phyloP scores from a whole-genome alignment of 106 monocot genomes.

The Dioscorea dumetorum region DNA sequence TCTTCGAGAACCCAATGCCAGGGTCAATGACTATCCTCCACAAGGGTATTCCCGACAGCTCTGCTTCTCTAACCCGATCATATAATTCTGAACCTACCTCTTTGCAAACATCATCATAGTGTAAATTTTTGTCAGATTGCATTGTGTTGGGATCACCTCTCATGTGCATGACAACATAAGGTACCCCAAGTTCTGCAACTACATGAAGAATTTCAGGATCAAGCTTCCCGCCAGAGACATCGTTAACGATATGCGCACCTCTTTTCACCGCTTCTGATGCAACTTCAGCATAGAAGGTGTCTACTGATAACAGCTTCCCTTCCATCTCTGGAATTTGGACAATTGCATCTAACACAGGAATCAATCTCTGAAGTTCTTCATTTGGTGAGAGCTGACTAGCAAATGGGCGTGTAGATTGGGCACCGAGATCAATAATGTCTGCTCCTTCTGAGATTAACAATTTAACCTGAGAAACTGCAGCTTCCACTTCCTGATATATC shows the following conservation, averaged over 20 bases:
- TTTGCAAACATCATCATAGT: constrained; percentile 65
- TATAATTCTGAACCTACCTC: constrained; percentile 64
- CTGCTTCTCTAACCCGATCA: constrained; percentile 49
- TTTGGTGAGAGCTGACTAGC: constrained; percentile 46
- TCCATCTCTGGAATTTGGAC: constrained; percentile 58
- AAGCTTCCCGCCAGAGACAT: constrained; percentile 80
- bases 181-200: constrained; percentile 54
- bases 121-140: constrained; percentile 55
- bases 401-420: constrained; percentile 81
- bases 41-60: constrained; percentile 63
- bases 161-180: constrained; percentile 84
- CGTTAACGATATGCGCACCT: constrained; percentile 86
- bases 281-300: constrained; percentile 86
- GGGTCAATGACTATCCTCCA: constrained; percentile 88
- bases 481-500: constrained; percentile 43
- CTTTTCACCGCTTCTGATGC: constrained; percentile 67
- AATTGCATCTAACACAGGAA: constrained; percentile 74
- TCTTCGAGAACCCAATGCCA: constrained; percentile 89
- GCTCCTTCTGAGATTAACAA: constrained; percentile 70
- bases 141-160: constrained; percentile 90
- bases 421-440: constrained; percentile 90
- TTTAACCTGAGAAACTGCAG: constrained; percentile 58
- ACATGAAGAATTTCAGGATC: constrained; percentile 55
- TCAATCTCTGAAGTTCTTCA: constrained; percentile 67
- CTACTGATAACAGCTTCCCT: constrained; percentile 71